A percentile compares a stretch with the other conserved stretches of the same genome.
Conservation (phyloP, 2,329 filamentous ascomycete genomes). For the Aspergillus brasiliensis region DNA sequence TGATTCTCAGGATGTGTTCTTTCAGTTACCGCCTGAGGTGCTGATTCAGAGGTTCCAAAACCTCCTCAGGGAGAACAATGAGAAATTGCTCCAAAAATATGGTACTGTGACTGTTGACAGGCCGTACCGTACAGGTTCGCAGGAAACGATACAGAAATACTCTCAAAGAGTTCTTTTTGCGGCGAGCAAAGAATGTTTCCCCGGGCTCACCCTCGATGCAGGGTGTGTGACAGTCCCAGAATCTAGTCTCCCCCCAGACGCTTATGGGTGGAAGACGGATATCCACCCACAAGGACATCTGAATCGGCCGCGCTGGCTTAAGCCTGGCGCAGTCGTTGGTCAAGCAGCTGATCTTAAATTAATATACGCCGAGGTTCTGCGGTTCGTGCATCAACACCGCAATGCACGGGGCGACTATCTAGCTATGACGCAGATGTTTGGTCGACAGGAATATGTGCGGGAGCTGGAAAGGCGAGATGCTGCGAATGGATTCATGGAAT, state of each 20-base stretch:
- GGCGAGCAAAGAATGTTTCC: constrained; percentile 56
- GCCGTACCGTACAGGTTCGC: constrained; percentile 19
- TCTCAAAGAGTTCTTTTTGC: constrained; percentile 59
- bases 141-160: constrained; percentile 43
- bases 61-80: constrained; percentile 56
- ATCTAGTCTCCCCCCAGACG: constrained; percentile 53
- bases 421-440: constrained; percentile 56
- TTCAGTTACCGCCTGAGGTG: constrained; percentile 66
- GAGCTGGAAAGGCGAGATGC: constrained; percentile 43
- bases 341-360: constrained; percentile 51
- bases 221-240: constrained; percentile 57
- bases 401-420: constrained; percentile 45
- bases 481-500: constrained; percentile 38
- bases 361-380: constrained; percentile 49
- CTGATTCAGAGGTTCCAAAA: constrained; percentile 64
- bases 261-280: constrained; percentile 52
- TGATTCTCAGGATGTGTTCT: constrained; percentile 65
- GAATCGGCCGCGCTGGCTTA: constrained; percentile 52
- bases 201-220: constrained; percentile 44
- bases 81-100: constrained; percentile 54
- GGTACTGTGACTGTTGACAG: constrained; percentile 38
- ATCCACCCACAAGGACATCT: constrained; percentile 37
- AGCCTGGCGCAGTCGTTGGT: constrained; percentile 54
- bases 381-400: constrained; percentile 36
- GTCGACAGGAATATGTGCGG: constrained; percentile 55